Base-by-base conservation (phyloP, 371 early-diverging fungal genomes). In the Mucor ambiguus region DNA sequence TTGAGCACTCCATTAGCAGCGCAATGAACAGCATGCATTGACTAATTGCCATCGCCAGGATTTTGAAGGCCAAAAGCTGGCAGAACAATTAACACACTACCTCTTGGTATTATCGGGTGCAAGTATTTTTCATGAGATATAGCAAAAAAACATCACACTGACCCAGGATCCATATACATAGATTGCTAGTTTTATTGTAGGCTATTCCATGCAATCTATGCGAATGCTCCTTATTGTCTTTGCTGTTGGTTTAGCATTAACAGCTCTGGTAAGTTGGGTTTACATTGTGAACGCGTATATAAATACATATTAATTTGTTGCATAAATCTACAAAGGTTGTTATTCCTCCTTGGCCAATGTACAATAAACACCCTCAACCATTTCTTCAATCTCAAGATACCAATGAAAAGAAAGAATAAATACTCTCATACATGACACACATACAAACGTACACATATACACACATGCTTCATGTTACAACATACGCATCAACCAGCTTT, bases 311-410 rank as follows among this genome's bases (percentile, higher is more conserved):
- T 38, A 28, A 44, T 26, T 35, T 60, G 28, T 52, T 52, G 52
- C 52, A 52, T 52, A 22, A 8, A 43, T 63, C 7, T 33, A 10
- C 28, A 0, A 35, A 73, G 73, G 54, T 57, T 37, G 70, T 66
- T n/a, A 35, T 73, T 28, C 70, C 70, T 28, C 70, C 73, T 55
- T 73, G 73, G 73, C 70, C 73, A 56, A 58, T 67, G 58, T 73
- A 73, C 30, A 73, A 66, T 22, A 66, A 69, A 33, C 61, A 69
- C 24, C 69, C 73, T 60, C 70, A 69, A 43, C 66, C 70, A 18
- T 70, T 64, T 43, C 60, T 69, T 24, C 22, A 33, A 49, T n/a
- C 37, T 56, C 30, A 66, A 52, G 63, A 57, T 57, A 48, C 46
- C 61, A 67, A 67, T 37, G 58, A 60, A 58, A 70, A 64, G 55